These are phyloP conservation scores for Coffea canephora DNA, from an alignment of 257 asterid genomes.

Conservation along the genomic window DNA sequence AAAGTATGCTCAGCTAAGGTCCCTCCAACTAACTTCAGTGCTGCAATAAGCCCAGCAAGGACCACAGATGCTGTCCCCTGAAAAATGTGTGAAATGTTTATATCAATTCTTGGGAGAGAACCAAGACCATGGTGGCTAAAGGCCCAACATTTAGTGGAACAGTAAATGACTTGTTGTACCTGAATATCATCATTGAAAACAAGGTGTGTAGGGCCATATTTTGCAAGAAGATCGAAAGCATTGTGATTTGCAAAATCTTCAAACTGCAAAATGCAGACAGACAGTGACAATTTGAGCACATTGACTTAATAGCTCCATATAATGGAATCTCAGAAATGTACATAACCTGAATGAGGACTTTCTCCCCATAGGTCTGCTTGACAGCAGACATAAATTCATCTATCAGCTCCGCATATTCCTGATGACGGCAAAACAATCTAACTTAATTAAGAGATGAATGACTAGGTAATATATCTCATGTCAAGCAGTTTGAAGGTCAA, in stretches of 20 bases:
- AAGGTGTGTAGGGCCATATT: constrained; percentile 81
- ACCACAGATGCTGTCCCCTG: constrained; percentile 99
- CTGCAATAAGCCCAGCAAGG: constrained; percentile 85
- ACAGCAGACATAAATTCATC: constrained; percentile 89
- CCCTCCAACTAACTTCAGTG: constrained; percentile 79
- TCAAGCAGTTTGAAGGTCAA: constrained; percentile 2
- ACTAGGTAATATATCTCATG: not conserved
- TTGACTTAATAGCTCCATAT: not conserved
- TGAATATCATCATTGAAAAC: constrained; percentile 96
- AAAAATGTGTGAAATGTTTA: constrained; percentile 5
- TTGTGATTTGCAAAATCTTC: constrained; percentile 98
- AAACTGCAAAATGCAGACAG: constrained; percentile 49
- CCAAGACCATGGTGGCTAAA: not conserved
- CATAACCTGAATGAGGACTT: constrained; percentile 85
- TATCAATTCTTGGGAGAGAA: not conserved
- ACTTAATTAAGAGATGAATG: constrained; percentile 9
- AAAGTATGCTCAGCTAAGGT: constrained; percentile 79
- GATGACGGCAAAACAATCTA: constrained; percentile 20
- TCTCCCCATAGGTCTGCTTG: constrained; percentile 88
- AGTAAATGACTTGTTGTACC: constrained; percentile 31
- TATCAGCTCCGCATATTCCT: constrained; percentile 87
- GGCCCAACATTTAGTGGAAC: not conserved
- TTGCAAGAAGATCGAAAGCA: constrained; percentile 93
- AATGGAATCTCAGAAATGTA: constrained; percentile 3
- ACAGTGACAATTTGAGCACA: constrained; percentile 4